phyloP scores from a whole-genome alignment of 1,284 basidiomycete genomes.

The Rhodotorula sp. region DNA sequence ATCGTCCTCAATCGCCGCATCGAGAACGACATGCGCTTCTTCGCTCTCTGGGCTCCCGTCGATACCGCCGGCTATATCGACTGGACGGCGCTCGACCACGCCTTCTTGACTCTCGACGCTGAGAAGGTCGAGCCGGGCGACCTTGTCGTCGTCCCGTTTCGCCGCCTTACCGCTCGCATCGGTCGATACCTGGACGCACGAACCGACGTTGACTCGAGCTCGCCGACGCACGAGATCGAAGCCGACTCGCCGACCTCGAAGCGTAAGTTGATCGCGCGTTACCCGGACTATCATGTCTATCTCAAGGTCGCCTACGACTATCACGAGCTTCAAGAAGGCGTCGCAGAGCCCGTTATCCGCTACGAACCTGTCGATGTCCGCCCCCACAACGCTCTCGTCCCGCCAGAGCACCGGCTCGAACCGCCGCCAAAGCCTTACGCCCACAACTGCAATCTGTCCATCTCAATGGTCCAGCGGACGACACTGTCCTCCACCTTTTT shows the following conservation, averaged over 20 bases:
- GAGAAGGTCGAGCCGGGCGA: not conserved
- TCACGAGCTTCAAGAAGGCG: not conserved
- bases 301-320: conserved; percentile 7
- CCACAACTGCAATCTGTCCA: conserved; percentile 52
- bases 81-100: conserved; percentile 16
- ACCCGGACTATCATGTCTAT: conserved; percentile 16
- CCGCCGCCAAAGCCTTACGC: not conserved
- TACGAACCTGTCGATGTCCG: not conserved
- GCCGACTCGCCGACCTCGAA: not conserved
- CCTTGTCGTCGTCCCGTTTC: conserved; percentile 10
- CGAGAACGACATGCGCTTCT: conserved; percentile 17
- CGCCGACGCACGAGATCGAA: conserved; percentile 8
- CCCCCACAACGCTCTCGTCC: conserved; percentile 4
- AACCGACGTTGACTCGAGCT: conserved; percentile 14
- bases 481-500: conserved; percentile 56
- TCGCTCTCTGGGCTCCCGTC: conserved; percentile 30
- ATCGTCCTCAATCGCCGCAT: conserved; percentile 33
- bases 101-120: conserved; percentile 13
- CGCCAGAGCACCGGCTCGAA: not conserved
- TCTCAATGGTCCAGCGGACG: conserved; percentile 58
- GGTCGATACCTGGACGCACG: not conserved
- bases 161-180: conserved; percentile 3
- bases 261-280: conserved; percentile 1
- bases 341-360: conserved; percentile 3
- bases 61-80: conserved; percentile 26